Evolutionary conservation across 257 asterid species (phyloP).

Genomic region (Nicotiana tabacum): DNA sequence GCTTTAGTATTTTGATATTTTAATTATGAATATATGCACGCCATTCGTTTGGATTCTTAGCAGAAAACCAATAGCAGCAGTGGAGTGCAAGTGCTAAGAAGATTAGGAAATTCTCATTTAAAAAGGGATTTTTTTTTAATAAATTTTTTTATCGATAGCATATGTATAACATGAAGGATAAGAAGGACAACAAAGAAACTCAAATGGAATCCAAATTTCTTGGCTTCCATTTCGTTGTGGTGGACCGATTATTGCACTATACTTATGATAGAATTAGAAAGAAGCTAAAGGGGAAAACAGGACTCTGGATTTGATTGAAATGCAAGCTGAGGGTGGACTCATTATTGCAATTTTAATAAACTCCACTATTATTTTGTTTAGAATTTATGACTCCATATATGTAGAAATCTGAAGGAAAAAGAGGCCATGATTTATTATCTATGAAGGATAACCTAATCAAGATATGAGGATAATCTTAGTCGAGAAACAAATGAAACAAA

Average conservation of each 20-base stretch:
- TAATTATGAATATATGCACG: background rate
- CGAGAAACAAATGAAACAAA: background rate
- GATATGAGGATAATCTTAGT: background rate
- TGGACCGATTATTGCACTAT: conserved; percentile 8
- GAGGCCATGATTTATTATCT: background rate
- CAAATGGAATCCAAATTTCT: background rate
- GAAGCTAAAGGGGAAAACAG: background rate
- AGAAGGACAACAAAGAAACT: conserved; percentile 7
- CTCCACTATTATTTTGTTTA: background rate
- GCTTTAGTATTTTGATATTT: background rate
- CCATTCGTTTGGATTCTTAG: no score
- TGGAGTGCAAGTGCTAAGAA: background rate
- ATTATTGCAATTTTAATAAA: background rate
- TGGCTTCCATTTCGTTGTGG: conserved; percentile 7
- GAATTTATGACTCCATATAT: background rate
- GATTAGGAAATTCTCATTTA: background rate
- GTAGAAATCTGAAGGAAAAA: background rate
- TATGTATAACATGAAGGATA: background rate
- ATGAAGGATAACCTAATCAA: background rate
- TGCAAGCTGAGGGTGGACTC: conserved; percentile 15
- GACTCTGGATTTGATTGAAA: background rate
- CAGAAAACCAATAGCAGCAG: no score
- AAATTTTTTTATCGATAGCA: background rate
- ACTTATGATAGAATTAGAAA: background rate
- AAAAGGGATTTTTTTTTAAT: no score